Conservation (phyloP, 345 rosid species). For the Gossypium anomalum region DNA sequence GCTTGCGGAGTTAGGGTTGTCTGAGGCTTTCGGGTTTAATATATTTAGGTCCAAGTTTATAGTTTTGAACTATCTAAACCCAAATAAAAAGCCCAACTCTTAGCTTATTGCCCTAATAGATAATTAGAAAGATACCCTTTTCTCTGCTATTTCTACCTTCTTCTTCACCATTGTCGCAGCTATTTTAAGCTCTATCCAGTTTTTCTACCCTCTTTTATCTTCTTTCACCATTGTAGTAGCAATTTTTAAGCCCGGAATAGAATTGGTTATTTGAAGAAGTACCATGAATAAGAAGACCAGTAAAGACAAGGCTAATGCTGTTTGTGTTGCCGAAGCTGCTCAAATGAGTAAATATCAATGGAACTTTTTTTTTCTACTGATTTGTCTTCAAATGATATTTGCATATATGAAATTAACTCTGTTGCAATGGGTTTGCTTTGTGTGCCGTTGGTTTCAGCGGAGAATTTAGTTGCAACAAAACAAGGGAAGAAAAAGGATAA, state of each 20-base stretch:
- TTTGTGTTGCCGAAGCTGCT: background rate
- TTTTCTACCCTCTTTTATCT: background rate
- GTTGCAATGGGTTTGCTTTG: background rate
- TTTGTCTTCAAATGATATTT: background rate
- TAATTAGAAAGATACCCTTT: background rate
- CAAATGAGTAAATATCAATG: background rate
- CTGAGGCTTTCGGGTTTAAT: background rate
- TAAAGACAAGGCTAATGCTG: background rate
- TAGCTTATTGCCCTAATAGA: background rate
- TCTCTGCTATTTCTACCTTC: background rate
- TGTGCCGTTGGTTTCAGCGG: constrained; percentile 19
- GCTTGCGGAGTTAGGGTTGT: background rate
- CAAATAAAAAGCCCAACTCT: background rate
- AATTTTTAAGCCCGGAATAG: background rate
- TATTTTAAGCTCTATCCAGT: background rate
- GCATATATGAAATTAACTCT: background rate
- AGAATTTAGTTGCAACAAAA: background rate
- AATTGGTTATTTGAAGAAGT: background rate
- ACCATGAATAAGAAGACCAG: background rate
- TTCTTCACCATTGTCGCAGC: background rate
- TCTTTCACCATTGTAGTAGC: background rate
- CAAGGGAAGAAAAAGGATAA: constrained; percentile 25
- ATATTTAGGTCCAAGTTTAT: background rate
- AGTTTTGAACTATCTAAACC: background rate
- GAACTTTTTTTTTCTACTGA: background rate